phyloP scores from a whole-genome alignment of 1,284 basidiomycete species.

The Cutaneotrichosporon dermatis region DNA sequence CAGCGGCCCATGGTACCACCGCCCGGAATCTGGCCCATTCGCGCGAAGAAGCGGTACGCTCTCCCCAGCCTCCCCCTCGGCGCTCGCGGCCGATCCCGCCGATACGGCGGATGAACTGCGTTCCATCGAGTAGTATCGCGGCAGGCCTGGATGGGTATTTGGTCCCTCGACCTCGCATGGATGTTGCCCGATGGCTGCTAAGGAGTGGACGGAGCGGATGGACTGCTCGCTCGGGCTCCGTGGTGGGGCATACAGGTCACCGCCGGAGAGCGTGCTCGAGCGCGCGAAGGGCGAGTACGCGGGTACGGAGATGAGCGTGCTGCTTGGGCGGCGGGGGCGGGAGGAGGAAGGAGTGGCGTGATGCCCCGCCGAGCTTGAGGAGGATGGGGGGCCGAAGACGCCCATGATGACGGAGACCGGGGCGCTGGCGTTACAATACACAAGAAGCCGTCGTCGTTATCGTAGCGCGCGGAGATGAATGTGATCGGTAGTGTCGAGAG shows the following conservation, averaged over 20 bases:
- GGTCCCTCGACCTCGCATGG: conserved; percentile 10
- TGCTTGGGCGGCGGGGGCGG: too few relatives aligned
- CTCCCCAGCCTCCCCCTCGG: neutral
- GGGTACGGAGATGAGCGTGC: too few relatives aligned
- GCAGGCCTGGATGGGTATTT: neutral
- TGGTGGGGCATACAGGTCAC: neutral
- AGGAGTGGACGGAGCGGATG: neutral
- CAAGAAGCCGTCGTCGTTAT: too few relatives aligned
- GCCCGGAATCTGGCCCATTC: conserved; percentile 1
- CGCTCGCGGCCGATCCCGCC: neutral
- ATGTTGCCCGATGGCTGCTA: conserved; percentile 5
- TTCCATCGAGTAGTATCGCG: neutral
- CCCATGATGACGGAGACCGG: too few relatives aligned
- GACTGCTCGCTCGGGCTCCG: neutral
- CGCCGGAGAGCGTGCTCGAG: neutral
- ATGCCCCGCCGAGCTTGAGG: neutral
- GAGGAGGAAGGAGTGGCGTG: neutral
- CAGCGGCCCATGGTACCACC: conserved; percentile 55
- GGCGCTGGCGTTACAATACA: too few relatives aligned
- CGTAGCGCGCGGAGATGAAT: too few relatives aligned
- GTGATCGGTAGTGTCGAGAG: too few relatives aligned
- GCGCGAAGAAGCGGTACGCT: conserved; percentile 1
- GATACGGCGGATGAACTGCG: conserved; percentile 1
- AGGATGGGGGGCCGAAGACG: too few relatives aligned
- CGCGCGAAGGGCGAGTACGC: neutral